Conservation (phyloP, 352 stramenopile genomes). For the Nothophytophthora sp. region DNA sequence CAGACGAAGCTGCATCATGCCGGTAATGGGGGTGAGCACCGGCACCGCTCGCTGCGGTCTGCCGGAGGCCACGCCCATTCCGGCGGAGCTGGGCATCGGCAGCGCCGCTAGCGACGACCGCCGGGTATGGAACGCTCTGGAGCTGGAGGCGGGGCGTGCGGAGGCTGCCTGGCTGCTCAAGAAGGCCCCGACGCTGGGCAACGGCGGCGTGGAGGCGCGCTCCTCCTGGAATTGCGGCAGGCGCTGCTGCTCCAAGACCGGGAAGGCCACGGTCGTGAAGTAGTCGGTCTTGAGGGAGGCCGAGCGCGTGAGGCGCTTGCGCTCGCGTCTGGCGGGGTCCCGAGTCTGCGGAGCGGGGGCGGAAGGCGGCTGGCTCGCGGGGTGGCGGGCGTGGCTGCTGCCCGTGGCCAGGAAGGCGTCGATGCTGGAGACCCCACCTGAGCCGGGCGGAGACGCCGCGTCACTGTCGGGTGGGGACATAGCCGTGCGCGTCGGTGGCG, state of each 20-base stretch:
- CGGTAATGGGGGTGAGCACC: conserved; percentile 64
- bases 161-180: no score
- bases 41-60: conserved; percentile 23
- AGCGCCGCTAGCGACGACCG: conserved; percentile 55
- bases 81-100: conserved; percentile 41
- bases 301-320: conserved; percentile 71
- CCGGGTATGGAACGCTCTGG: conserved; percentile 33
- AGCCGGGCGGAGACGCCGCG: not conserved
- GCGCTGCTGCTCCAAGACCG: conserved; percentile 30
- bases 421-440: conserved; percentile 34
- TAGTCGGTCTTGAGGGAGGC: conserved; percentile 77
- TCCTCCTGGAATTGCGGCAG: conserved; percentile 30
- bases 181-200: conserved; percentile 40
- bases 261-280: conserved; percentile 54
- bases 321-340: conserved; percentile 54
- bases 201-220: conserved; percentile 26
- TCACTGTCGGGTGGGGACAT: no score
- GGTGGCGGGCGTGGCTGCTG: conserved; percentile 7
- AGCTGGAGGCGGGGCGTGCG: no score
- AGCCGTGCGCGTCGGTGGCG: no score
- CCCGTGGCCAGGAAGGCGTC: conserved; percentile 34
- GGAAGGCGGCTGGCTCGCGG: no score
- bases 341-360: no score
- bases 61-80: conserved; percentile 17
- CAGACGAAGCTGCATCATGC: conserved; percentile 76